A percentile compares a stretch with the other conserved stretches of the same genome.
These are phyloP conservation scores for Climacium dendroides DNA, from an alignment of 225 moss, liverwort and hornwort genomes.

Conservation along the genomic window DNA sequence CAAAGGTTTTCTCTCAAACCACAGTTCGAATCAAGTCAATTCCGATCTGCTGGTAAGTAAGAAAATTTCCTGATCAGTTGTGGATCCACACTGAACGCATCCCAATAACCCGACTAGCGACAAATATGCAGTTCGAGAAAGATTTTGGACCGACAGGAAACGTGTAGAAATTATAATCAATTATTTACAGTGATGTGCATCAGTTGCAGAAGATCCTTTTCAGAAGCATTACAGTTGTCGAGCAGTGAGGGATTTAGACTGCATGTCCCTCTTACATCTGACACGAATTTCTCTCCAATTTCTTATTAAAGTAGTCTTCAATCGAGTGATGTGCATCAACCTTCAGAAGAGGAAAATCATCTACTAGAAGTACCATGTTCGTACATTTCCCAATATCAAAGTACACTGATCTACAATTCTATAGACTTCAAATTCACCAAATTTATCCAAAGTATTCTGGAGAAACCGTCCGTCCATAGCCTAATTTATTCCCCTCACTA, in stretches of 20 bases:
- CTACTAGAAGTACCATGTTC: background rate
- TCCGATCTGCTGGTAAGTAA: background rate
- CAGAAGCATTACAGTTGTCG: background rate
- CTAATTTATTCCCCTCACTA: background rate
- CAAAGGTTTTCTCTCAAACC: background rate
- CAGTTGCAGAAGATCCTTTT: background rate
- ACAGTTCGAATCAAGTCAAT: background rate
- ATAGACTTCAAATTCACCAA: background rate
- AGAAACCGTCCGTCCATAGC: background rate
- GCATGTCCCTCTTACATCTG: background rate
- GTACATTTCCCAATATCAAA: background rate
- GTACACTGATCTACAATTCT: too few species aligned
- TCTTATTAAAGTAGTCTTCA: background rate
- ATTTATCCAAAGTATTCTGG: background rate
- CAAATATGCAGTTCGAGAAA: background rate
- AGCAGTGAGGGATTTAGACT: background rate
- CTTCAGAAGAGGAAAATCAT: background rate
- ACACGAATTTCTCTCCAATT: background rate
- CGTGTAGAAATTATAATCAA: background rate
- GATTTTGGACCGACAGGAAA: background rate
- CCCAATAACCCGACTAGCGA: background rate
- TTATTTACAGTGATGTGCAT: background rate
- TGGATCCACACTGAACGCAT: background rate
- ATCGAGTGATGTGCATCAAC: background rate
- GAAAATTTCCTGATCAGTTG: background rate